These are phyloP conservation scores for Pyrenopolyporus hunteri DNA, from an alignment of 495 filamentous ascomycete species.

Conservation along the genomic window DNA sequence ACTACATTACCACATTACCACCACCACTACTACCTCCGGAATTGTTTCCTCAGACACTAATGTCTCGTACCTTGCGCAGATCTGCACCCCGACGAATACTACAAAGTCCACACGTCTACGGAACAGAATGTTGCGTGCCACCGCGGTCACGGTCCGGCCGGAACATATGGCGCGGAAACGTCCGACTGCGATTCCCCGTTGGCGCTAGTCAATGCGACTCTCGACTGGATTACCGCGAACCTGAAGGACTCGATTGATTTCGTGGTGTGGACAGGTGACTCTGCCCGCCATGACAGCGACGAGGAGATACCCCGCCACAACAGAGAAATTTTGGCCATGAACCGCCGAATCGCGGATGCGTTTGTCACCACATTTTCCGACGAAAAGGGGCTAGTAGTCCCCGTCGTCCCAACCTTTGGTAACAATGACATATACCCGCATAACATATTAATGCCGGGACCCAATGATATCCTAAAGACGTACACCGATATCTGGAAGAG, in stretches of 20 bases:
- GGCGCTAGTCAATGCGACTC: slow-evolving; percentile 83
- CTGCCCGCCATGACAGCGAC: slow-evolving; percentile 93
- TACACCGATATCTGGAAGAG: slow-evolving; percentile 77
- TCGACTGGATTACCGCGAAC: slow-evolving; percentile 88
- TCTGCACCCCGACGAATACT: slow-evolving; percentile 87
- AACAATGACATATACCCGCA: slow-evolving; percentile 99
- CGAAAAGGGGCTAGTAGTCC: slow-evolving; percentile 67
- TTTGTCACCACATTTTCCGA: slow-evolving; percentile 75
- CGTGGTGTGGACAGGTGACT: slow-evolving; percentile 97
- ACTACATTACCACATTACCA: slow-evolving; percentile 33
- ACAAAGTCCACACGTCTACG: slow-evolving; percentile 75
- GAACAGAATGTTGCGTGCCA: slow-evolving; percentile 76
- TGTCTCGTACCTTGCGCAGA: slow-evolving; percentile 58
- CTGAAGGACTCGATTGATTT: slow-evolving; percentile 88
- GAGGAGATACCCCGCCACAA: slow-evolving; percentile 77
- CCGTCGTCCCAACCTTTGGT: slow-evolving; percentile 87
- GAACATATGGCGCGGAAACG: slow-evolving; percentile 80
- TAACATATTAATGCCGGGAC: slow-evolving; percentile 86
- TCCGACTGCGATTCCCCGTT: slow-evolving; percentile 87
- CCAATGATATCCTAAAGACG: slow-evolving; percentile 79
- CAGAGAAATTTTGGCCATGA: slow-evolving; percentile 75
- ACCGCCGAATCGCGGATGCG: slow-evolving; percentile 74
- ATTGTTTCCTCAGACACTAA: slow-evolving; percentile 11
- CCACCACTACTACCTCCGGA: slow-evolving; percentile 13
- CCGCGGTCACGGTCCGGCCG: slow-evolving; percentile 74